Conservation (phyloP, 148 eudicot genomes). For the Rhododendron simsii region DNA sequence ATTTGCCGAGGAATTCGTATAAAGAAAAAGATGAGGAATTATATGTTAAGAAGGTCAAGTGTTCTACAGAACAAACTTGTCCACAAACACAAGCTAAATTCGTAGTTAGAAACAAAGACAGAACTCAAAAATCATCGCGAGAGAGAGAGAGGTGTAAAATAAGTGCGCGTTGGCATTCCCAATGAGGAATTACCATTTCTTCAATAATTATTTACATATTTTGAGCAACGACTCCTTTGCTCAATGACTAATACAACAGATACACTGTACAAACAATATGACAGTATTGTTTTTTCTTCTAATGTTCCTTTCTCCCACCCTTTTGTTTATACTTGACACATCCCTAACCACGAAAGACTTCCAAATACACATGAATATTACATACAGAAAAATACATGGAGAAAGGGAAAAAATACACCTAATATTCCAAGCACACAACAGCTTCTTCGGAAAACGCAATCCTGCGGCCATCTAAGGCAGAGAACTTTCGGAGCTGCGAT, state of each 20-base stretch:
- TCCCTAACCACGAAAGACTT: background rate
- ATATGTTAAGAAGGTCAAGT: too few relatives aligned
- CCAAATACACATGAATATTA: background rate
- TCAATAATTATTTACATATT: background rate
- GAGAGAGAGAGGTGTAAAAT: background rate
- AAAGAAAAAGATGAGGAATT: too few relatives aligned
- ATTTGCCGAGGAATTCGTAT: too few relatives aligned
- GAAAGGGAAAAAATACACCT: background rate
- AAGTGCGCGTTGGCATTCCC: background rate
- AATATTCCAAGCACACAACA: background rate
- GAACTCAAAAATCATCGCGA: background rate
- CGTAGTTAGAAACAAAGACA: background rate
- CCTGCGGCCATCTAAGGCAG: slow-evolving; percentile 6
- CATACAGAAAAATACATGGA: background rate
- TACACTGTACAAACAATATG: background rate
- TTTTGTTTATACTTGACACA: background rate
- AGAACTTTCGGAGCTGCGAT: slow-evolving; percentile 27
- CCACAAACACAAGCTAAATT: background rate
- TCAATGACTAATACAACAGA: background rate
- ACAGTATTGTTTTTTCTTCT: background rate
- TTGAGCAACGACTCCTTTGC: slow-evolving; percentile 12
- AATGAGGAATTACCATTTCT: slow-evolving; percentile 2
- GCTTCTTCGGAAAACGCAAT: background rate
- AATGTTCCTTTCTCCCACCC: background rate
- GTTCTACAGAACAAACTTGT: background rate